These are phyloP conservation scores for Ustilago shanxiensis DNA, from an alignment of 1,284 basidiomycete species.

Conservation along the genomic window DNA sequence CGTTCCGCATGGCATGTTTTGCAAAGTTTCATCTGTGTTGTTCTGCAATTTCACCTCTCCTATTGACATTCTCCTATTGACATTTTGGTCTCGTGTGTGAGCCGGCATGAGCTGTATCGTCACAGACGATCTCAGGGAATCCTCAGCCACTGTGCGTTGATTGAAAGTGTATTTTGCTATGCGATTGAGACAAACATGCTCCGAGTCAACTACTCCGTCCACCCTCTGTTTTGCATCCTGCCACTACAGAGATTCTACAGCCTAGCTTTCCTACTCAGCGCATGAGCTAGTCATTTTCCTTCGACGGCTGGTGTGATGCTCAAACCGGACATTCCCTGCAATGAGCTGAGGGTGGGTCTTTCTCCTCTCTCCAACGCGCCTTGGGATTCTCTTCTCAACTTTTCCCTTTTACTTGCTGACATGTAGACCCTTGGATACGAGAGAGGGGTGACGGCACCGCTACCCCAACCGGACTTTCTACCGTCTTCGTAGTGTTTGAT, in stretches of 20 bases:
- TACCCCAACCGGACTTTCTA: slow-evolving; percentile 33
- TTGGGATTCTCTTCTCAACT: slow-evolving; percentile 47
- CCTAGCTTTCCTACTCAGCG: not conserved
- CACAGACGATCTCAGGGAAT: too few relatives aligned
- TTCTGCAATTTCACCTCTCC: not conserved
- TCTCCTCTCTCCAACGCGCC: slow-evolving; percentile 49
- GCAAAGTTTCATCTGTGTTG: not conserved
- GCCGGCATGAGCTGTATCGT: too few relatives aligned
- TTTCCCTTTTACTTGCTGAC: slow-evolving; percentile 43
- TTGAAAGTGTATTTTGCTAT: not conserved
- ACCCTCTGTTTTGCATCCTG: not conserved
- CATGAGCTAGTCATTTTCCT: slow-evolving; percentile 36
- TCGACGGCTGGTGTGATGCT: slow-evolving; percentile 43
- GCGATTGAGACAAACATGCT: not conserved
- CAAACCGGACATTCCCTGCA: slow-evolving; percentile 40
- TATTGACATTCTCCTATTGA: too few relatives aligned
- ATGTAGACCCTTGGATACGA: slow-evolving; percentile 57
- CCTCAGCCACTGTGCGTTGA: not conserved
- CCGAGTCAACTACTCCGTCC: not conserved
- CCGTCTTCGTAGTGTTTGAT: slow-evolving; percentile 57
- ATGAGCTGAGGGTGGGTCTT: slow-evolving; percentile 19
- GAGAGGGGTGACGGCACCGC: slow-evolving; percentile 50
- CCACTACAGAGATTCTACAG: slow-evolving; percentile 1
- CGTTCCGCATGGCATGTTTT: not conserved
- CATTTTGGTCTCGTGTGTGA: too few relatives aligned